Conservation (phyloP, 2,329 filamentous ascomycete genomes). For the Piedraia hortae region DNA sequence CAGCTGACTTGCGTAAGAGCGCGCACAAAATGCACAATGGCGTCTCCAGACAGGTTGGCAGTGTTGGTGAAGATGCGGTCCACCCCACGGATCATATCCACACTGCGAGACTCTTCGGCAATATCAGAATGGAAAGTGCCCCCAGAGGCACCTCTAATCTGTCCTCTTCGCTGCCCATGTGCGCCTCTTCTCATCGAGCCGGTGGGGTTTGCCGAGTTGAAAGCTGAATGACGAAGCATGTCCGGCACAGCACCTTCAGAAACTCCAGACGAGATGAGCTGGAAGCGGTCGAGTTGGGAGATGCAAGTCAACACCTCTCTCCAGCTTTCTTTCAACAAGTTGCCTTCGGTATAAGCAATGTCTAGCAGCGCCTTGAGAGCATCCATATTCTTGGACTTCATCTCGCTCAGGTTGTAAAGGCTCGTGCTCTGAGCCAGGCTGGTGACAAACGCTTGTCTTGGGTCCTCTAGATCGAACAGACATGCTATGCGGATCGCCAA, state of each 20-base stretch:
- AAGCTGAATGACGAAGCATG: conserved; percentile 39
- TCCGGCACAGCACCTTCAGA: conserved; percentile 83
- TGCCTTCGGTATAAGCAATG: conserved; percentile 76
- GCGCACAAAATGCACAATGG: conserved; percentile 82
- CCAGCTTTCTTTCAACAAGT: conserved; percentile 72
- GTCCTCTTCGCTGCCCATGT: conserved; percentile 28
- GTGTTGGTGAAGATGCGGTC: conserved; percentile 95
- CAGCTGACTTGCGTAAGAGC: conserved; percentile 89
- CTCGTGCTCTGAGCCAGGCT: conserved; percentile 85
- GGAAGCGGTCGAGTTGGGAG: conserved; percentile 81
- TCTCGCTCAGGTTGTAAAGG: conserved; percentile 80
- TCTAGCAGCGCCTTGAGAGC: conserved; percentile 78
- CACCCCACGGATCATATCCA: conserved; percentile 75
- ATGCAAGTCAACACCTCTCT: conserved; percentile 85
- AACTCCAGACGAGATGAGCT: conserved; percentile 80
- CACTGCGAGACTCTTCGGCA: conserved; percentile 71
- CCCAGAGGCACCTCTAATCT: conserved; percentile 17
- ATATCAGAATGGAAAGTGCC: conserved; percentile 41
- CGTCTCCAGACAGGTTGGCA: conserved; percentile 71
- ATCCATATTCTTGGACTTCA: conserved; percentile 88
- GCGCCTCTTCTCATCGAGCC: conserved; percentile 14
- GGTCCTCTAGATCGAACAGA: conserved; percentile 76
- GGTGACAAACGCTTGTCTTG: conserved; percentile 79
- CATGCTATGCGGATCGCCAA: conserved; percentile 82
- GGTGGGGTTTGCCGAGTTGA: not conserved